phyloP scores from a whole-genome alignment of 2,329 filamentous ascomycete genomes.

The Sclerotinia trifoliorum region DNA sequence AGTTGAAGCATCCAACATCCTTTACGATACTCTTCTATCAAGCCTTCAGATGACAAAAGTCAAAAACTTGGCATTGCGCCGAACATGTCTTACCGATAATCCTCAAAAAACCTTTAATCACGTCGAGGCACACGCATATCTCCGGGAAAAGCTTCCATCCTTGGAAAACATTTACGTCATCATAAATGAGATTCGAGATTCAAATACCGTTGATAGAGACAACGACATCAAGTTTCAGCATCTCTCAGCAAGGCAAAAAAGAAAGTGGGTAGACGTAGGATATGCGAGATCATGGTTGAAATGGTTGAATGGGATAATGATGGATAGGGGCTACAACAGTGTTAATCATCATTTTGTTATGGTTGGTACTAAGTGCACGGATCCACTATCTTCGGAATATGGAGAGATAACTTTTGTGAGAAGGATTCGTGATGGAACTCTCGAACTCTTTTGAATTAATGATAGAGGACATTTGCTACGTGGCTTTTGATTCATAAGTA shows the following conservation, averaged over 20 bases:
- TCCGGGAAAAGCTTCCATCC: not conserved
- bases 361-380: slow-evolving; percentile 8
- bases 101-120: not conserved
- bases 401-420: slow-evolving; percentile 8
- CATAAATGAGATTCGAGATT: slow-evolving; percentile 10
- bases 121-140: not conserved
- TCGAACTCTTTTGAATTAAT: slow-evolving; percentile 12
- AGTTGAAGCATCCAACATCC: not conserved
- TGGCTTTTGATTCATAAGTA: not conserved
- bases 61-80: slow-evolving; percentile 10
- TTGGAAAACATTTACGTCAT: slow-evolving; percentile 13
- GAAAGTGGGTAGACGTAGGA: slow-evolving; percentile 14
- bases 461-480: not conserved
- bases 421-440: slow-evolving; percentile 14
- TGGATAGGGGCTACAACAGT: not conserved
- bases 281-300: slow-evolving; percentile 10
- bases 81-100: slow-evolving; percentile 12
- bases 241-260: slow-evolving; percentile 12
- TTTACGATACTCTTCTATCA: slow-evolving; percentile 10
- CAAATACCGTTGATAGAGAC: not conserved
- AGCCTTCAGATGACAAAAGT: not conserved
- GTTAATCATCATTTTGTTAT: slow-evolving; percentile 11
- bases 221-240: not conserved
- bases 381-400: not conserved
- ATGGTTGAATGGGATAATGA: slow-evolving; percentile 8